These are phyloP conservation scores for Hordeum vulgare DNA, from an alignment of 176 grass and related monocot genomes.

Conservation along the genomic window MorexV3_pseudomolecules_assembly NC_058518.1:490181537-490182036, in stretches of 20 bases:
- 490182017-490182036: neutral
- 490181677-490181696: neutral
- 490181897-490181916: too few species aligned
- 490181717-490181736: neutral
- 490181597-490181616: conserved; percentile 3
- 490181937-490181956: neutral
- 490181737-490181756: neutral
- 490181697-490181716: conserved; percentile 4
- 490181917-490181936: neutral
- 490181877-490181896: too few species aligned
- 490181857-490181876: too few species aligned
- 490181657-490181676: neutral
- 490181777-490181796: neutral
- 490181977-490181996: neutral
- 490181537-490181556: neutral
- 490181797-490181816: neutral
- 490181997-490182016: neutral
- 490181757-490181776: neutral
- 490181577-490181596: conserved; percentile 15
- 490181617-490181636: neutral
- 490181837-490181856: too few species aligned
- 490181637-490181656: neutral
- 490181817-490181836: neutral
- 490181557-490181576: neutral
- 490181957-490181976: neutral